Evolutionary conservation across 75 land plant species (phyloP).

Genomic region (Adiantum capillusveneris): DNA sequence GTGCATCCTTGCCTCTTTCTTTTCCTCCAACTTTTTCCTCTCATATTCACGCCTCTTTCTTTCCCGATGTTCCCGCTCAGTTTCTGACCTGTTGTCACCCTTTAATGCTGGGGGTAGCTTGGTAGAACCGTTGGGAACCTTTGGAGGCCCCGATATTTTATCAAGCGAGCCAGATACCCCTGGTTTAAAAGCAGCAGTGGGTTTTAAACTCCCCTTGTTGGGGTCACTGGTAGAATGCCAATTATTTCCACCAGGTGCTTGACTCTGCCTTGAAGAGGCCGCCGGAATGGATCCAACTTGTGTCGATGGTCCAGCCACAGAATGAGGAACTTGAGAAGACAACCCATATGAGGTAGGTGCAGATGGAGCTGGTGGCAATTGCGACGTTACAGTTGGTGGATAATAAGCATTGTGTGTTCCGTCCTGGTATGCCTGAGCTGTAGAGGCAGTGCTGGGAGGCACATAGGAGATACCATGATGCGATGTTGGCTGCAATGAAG

Average conservation of each 20-base stretch:
- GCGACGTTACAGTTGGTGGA: background rate
- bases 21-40: constrained; percentile 26
- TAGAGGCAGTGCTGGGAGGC: background rate
- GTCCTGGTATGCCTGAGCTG: background rate
- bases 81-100: constrained; percentile 8
- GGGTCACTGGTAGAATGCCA: background rate
- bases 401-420: background rate
- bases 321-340: background rate
- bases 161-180: background rate
- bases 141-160: background rate
- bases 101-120: background rate
- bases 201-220: background rate
- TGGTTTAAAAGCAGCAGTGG: background rate
- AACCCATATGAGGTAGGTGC: background rate
- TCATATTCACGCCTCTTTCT: constrained; percentile 33
- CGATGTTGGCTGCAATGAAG: constrained; percentile 5
- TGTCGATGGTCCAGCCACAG: background rate
- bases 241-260: background rate
- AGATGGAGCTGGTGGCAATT: constrained; percentile 1
- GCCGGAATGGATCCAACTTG: background rate
- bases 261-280: too few species aligned
- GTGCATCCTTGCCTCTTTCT: constrained; percentile 10
- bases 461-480: background rate
- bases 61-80: constrained; percentile 25
- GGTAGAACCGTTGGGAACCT: background rate